These are phyloP conservation scores for Cladosporium oxysporum DNA, from an alignment of 2,329 filamentous ascomycete genomes.

Conservation along the genomic window DNA sequence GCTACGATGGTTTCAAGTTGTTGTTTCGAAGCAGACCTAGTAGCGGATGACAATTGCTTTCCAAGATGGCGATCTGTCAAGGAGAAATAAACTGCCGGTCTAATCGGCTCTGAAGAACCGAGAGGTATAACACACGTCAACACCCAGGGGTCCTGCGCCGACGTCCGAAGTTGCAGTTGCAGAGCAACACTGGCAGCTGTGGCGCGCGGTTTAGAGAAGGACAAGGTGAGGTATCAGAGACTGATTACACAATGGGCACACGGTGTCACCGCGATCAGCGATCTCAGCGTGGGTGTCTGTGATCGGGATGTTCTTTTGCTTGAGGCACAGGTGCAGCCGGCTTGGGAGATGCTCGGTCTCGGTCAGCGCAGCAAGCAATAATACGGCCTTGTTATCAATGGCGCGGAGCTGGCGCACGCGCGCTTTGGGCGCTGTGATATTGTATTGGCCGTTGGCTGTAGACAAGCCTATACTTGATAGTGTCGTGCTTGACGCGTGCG, in stretches of 20 bases:
- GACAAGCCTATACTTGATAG: not conserved
- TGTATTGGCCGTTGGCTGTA: slow-evolving; percentile 3
- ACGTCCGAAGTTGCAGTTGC: not conserved
- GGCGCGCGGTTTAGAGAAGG: not conserved
- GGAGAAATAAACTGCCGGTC: not conserved
- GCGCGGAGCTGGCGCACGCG: slow-evolving; percentile 1
- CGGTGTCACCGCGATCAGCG: not conserved
- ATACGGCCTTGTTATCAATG: not conserved
- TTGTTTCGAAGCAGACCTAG: not conserved
- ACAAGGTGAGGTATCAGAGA: not conserved
- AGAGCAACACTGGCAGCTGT: not conserved
- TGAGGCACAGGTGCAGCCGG: not conserved
- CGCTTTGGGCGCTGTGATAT: not conserved
- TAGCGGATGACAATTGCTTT: not conserved
- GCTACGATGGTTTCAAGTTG: not conserved
- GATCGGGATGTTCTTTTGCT: not conserved
- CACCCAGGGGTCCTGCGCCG: not conserved
- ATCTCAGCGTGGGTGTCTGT: not conserved
- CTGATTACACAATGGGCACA: not conserved
- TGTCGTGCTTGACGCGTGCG: not conserved
- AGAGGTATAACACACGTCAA: not conserved
- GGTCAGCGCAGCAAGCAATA: slow-evolving; percentile 9
- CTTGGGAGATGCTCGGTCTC: not conserved
- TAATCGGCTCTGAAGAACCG: not conserved
- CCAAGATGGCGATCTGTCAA: slow-evolving; percentile 1